Conservation (phyloP, 768 basidiomycete genomes). For the Hericium rajendrae region DNA sequence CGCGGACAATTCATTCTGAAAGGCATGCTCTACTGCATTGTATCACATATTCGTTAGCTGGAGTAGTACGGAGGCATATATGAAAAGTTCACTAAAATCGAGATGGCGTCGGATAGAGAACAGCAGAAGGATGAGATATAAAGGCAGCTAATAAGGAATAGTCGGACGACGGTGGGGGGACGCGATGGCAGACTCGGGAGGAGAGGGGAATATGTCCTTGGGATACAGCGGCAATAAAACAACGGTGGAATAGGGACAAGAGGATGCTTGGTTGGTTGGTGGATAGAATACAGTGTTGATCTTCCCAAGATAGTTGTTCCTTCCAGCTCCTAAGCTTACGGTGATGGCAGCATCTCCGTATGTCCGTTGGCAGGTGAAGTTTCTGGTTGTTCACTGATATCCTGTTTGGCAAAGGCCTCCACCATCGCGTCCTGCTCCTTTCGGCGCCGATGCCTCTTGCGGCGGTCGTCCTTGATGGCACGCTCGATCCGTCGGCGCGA, state of each 20-base stretch:
- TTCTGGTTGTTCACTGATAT: slow-evolving; percentile 21
- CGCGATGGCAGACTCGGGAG: neutral
- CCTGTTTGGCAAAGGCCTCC: slow-evolving; percentile 60
- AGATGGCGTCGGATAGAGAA: neutral
- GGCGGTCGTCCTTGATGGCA: slow-evolving; percentile 78
- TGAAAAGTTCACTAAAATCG: neutral
- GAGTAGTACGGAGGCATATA: no score
- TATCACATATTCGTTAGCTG: no score
- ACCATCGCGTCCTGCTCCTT: slow-evolving; percentile 80
- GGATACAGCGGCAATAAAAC: neutral
- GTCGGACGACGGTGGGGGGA: neutral
- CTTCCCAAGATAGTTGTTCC: neutral
- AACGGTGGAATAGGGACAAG: neutral
- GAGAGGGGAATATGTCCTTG: neutral
- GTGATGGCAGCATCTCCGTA: neutral
- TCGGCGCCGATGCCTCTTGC: slow-evolving; percentile 69
- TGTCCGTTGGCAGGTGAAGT: neutral
- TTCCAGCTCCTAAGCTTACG: neutral
- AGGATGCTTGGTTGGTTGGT: neutral
- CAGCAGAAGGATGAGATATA: neutral
- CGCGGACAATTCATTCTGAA: neutral
- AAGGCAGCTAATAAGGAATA: neutral
- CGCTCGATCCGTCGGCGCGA: slow-evolving; percentile 65
- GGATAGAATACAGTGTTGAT: slow-evolving; percentile 1
- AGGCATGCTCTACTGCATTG: no score